Evolutionary conservation across 2,329 filamentous ascomycete species (phyloP).

Genomic region (Verticillium tricorpus): DNA sequence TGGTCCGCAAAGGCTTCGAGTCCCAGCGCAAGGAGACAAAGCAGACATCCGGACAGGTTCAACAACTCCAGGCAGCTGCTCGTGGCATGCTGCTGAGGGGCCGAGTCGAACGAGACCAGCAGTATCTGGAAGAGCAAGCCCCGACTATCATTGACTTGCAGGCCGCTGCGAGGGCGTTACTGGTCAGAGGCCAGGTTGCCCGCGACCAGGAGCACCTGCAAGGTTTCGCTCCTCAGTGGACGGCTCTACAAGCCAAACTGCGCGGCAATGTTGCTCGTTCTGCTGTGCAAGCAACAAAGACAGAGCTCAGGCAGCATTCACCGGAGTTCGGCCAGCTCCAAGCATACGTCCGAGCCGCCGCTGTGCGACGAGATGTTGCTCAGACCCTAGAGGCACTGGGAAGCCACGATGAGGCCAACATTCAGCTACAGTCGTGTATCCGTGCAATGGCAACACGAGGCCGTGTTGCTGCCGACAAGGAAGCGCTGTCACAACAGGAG

Average conservation of each 20-base stretch:
- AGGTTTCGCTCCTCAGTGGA: slow-evolving; percentile 44
- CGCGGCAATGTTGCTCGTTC: slow-evolving; percentile 46
- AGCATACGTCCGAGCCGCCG: slow-evolving; percentile 48
- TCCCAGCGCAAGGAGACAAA: slow-evolving; percentile 53
- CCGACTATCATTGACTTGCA: slow-evolving; percentile 54
- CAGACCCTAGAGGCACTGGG: slow-evolving; percentile 43
- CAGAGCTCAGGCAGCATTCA: slow-evolving; percentile 41
- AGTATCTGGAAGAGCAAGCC: slow-evolving; percentile 46
- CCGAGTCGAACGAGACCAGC: slow-evolving; percentile 48
- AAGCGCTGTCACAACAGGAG: slow-evolving; percentile 54
- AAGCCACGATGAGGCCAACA: slow-evolving; percentile 38
- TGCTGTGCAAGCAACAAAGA: slow-evolving; percentile 36
- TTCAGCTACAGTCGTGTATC: slow-evolving; percentile 52
- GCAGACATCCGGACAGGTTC: slow-evolving; percentile 46
- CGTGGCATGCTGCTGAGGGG: slow-evolving; percentile 62
- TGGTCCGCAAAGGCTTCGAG: slow-evolving; percentile 54
- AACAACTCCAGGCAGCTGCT: slow-evolving; percentile 60
- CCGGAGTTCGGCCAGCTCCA: slow-evolving; percentile 44
- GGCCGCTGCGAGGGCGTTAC: slow-evolving; percentile 59
- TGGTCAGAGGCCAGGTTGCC: slow-evolving; percentile 51
- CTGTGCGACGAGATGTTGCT: slow-evolving; percentile 46
- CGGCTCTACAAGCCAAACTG: slow-evolving; percentile 39
- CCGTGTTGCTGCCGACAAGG: slow-evolving; percentile 41
- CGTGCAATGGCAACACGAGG: slow-evolving; percentile 58
- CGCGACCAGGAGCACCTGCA: slow-evolving; percentile 47